Evolutionary conservation across 2,329 filamentous ascomycete species (phyloP).

Genomic region (Penicillium psychrosexuale): DNA sequence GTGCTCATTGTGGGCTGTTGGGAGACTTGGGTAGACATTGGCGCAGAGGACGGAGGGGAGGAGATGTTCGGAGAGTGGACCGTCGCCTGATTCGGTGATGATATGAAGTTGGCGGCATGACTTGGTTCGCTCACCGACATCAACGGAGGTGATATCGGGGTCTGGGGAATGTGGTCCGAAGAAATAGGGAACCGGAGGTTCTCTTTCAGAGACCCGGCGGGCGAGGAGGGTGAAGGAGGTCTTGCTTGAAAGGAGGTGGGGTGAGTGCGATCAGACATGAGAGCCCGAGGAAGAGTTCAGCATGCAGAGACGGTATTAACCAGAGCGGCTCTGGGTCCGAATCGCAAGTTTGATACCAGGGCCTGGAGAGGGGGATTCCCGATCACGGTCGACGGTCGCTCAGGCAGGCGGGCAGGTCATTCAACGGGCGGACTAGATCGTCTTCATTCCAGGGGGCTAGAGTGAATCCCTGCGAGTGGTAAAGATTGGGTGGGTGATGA

Average conservation of each 20-base stretch:
- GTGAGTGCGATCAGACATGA: constrained; percentile 41
- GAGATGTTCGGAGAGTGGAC: constrained; percentile 41
- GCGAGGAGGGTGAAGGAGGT: constrained; percentile 45
- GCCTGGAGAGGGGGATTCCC: constrained; percentile 26
- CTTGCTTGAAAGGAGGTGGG: constrained; percentile 36
- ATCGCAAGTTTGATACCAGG: constrained; percentile 19
- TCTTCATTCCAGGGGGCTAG: constrained; percentile 33
- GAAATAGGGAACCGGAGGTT: constrained; percentile 27
- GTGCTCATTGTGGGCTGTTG: constrained; percentile 41
- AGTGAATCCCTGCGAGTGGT: constrained; percentile 14
- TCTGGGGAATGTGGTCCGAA: constrained; percentile 37
- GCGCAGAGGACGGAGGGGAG: constrained; percentile 41
- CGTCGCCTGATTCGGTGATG: constrained; percentile 46
- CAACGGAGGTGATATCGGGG: constrained; percentile 47
- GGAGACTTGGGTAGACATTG: constrained; percentile 44
- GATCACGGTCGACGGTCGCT: constrained; percentile 36
- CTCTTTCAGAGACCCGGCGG: constrained; percentile 40
- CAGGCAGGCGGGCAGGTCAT: constrained; percentile 34
- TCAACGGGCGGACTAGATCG: constrained; percentile 31
- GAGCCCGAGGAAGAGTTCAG: constrained; percentile 15
- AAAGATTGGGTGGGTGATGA: constrained; percentile 14
- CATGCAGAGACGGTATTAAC: constrained; percentile 17
- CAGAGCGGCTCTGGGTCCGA: constrained; percentile 16
- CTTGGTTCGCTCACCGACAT: constrained; percentile 51
- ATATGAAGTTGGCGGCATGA: constrained; percentile 47